phyloP scores from a whole-genome alignment of 768 basidiomycete species.

The Favolaschia claudopus region DNA sequence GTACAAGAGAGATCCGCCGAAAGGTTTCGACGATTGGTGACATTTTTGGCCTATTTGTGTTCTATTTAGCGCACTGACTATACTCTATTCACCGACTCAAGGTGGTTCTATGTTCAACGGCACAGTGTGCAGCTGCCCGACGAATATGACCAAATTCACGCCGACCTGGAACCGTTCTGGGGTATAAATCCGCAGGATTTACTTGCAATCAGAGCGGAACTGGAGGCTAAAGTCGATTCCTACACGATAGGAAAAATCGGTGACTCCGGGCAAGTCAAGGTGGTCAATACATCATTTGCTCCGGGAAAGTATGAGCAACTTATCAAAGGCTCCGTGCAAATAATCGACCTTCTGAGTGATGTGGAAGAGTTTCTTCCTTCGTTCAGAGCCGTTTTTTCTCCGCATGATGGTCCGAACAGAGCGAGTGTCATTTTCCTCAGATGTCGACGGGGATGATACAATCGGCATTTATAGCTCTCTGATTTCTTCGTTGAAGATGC shows the following conservation, averaged over 20 bases:
- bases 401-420: conserved; percentile 52
- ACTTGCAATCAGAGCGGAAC: conserved; percentile 42
- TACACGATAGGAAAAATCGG: conserved; percentile 52
- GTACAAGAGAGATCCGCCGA: conserved; percentile 82
- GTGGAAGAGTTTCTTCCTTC: conserved; percentile 51
- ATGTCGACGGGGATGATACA: not conserved
- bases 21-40: conserved; percentile 89
- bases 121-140: conserved; percentile 83
- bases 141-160: conserved; percentile 80
- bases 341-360: conserved; percentile 46
- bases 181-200: conserved; percentile 57
- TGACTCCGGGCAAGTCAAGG: conserved; percentile 32
- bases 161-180: conserved; percentile 89
- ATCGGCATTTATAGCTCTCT: conserved; percentile 7
- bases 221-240: conserved; percentile 47
- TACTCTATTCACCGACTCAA: conserved; percentile 21
- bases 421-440: conserved; percentile 16
- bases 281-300: conserved; percentile 44
- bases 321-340: conserved; percentile 37
- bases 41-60: not conserved
- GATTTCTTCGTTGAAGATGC: conserved; percentile 32
- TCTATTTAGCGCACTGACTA: not conserved
- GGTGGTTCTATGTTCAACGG: conserved; percentile 66
- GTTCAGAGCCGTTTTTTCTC: conserved; percentile 55
- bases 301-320: conserved; percentile 46